phyloP scores from a whole-genome alignment of 495 filamentous ascomycete species.

The Aspergillus indologenus region DNA sequence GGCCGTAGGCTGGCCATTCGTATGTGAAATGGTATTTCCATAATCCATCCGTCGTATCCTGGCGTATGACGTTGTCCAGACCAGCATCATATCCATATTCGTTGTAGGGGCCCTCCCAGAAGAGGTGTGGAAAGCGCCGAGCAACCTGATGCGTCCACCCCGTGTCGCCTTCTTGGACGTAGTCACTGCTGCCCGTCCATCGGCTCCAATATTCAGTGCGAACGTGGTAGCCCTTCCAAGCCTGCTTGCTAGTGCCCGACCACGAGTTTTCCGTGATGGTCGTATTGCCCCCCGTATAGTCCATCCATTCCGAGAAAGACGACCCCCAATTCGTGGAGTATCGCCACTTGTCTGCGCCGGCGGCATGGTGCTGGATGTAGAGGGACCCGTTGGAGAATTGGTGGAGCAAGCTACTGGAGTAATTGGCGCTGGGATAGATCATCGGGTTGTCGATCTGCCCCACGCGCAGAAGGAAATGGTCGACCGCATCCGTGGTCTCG shows the following conservation, averaged over 20 bases:
- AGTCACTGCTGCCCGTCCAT: conserved; percentile 59
- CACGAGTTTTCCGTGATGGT: conserved; percentile 46
- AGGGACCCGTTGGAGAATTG: conserved; percentile 35
- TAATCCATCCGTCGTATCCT: conserved; percentile 43
- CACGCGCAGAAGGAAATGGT: conserved; percentile 56
- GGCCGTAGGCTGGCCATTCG: conserved; percentile 62
- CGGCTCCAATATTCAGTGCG: conserved; percentile 65
- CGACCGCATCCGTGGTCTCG: conserved; percentile 45
- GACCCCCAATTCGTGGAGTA: conserved; percentile 61
- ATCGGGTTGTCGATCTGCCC: conserved; percentile 58
- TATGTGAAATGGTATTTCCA: conserved; percentile 63
- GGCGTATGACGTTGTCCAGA: conserved; percentile 50
- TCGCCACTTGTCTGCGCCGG: conserved; percentile 61
- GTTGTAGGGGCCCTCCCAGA: conserved; percentile 62
- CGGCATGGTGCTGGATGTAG: conserved; percentile 56
- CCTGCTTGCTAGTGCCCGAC: conserved; percentile 57
- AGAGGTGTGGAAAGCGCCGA: conserved; percentile 61
- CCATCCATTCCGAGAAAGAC: conserved; percentile 55
- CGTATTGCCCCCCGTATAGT: conserved; percentile 49
- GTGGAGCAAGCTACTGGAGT: conserved; percentile 50
- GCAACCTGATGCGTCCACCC: conserved; percentile 30
- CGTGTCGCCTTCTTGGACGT: conserved; percentile 60
- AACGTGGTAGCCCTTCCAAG: conserved; percentile 64
- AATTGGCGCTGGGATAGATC: conserved; percentile 57
- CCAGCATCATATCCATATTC: conserved; percentile 66